Base-by-base conservation (phyloP, 495 filamentous ascomycete species). In the Penicillium canariense region DNA sequence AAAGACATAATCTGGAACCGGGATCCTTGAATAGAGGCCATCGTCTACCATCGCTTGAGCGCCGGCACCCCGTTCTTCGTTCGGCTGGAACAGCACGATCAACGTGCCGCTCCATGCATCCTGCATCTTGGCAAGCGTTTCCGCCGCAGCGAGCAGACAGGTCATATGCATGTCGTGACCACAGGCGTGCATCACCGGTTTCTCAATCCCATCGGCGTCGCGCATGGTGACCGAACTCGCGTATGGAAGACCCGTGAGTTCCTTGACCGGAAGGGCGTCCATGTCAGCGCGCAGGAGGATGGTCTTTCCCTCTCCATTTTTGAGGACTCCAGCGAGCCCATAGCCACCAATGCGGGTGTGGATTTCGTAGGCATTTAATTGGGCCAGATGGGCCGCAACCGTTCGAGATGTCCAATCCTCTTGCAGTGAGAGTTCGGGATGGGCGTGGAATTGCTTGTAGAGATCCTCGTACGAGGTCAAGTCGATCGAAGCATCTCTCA, bases 131-230 rank as follows among this genome's bases (percentile, higher is more conserved):
- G 54, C 64, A 0, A 82, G 65, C 0, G 55, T 57, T 43, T 82
- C 77, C 0, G 79, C 71, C 0, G 78, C 74, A 0, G 77, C 80
- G 3, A 82, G 68, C 0, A 82, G 70, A 56, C 73, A 78, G 0
- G 80, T 81, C 3, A 83, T 71, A 31, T 83, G 80, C 73, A 82
- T 79, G 38, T 83, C 80, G 60, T 83, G 80, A 2, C 79, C 80
- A 47, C 80, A 81, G 12, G 79, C 79, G 53, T 81, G 79, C 79
- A 81, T 81, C 4, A 80, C 77, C 0, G 78, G 77, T 40, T 77
- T 78, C 31, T 72, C 68, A 10, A 63, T 39, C 0, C 72, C 74
- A 22, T 76, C 72, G 8, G 67, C 60, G 47, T 80, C 76, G 7
- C 45, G 47, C 72, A 76, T 78, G 0, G 56, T 75, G 11, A 65